Evolutionary conservation across 139 green algal species (phyloP), one percentile per base, ranked within the genome.

Genomic region (Coccomyxa sp.): DNA sequence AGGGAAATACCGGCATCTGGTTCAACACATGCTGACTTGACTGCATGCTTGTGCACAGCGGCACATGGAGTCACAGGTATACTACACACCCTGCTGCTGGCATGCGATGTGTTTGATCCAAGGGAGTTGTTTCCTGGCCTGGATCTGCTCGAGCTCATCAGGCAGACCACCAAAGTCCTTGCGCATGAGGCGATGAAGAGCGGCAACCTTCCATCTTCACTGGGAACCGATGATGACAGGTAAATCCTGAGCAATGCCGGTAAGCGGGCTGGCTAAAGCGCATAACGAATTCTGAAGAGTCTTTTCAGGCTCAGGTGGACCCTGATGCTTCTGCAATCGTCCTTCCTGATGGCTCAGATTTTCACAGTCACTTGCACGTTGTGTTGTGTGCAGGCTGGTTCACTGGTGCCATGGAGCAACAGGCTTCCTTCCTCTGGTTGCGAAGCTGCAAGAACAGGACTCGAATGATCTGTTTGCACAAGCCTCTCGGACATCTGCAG

Each of bases 51-150:
- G 1, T 32, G 28, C 76, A 80, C 76, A 85, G 82, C 30, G 11
- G 82, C n/a, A 84, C 92, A 95, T 81, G 91, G 91, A 32, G 57
- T 93, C 18, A 79, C 74, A 17, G 92, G 92, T 74, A 91, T 95
- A 30, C 23, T 94, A 38, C 85, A 92, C 27, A 63, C 86, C 77
- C 85, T 95, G 58, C 83, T 94, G 77, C 85, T 88, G 67, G 88
- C 67, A 74, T 27, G 25, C 28, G 60, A 76, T 0, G 13, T 63
- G 59, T 66, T 60, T 1, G 27, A 13, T 71, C 32, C 11, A 76
- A 32, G 32, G 3, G 27, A 45, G 14, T 78, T 16, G n/a, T 78
- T 31, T 78, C 23, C 71, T 32, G 71, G 27, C 71, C 23, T 18
- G 14, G 71, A 78, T 28, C 17, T 18, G 28, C 14, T 31, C 9